Evolutionary conservation across 192 early-diverging fungal species (phyloP), one percentile per base, ranked within the genome.

Genomic region (Backusella macrospora): DNA sequence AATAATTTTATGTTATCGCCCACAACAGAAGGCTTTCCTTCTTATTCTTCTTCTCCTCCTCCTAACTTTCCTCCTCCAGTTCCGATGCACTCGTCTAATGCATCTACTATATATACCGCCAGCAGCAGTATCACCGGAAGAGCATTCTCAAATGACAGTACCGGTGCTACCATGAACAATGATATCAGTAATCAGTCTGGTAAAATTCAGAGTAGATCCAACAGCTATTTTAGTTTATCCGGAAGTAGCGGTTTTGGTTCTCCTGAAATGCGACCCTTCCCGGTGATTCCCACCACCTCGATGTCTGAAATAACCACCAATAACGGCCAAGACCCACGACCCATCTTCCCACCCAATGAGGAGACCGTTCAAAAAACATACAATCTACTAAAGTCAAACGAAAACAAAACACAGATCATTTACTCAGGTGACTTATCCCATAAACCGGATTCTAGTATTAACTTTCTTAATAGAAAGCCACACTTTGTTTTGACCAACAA

Each of bases 401-500:
- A 59, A 59, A 26, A 18, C 18, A 26, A 9, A 5, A 7, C 72
- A 13, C 47, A 76, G 4, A 71, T 80, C 37, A 21, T 80, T 2
- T 76, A 75, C 18, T 68, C 78, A 34, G 74, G 78, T 21, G 65
- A 71, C 14, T 29, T 68, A 26, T 71, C 65, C 4, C 34, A 69
- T 40, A 72, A 74, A 18, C 52, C 49, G 16, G 74, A 70, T 1
- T 43, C 42, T 23, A 29, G 52, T 3, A 0, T 62, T 6, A 29
- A 72, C 15, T 69, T 62, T 9, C 68, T 52, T 34, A 67, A 42
- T 16, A 77, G 72, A 29, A 43, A 66, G 29, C 62, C 72, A 38
- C 73, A 80, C 62, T 47, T 72, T 34, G 75, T 80, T 5, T 39
- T 80, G 42, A 80, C 74, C 52, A 80, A 68, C 16, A 74, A 76